Evolutionary conservation across 1,284 basidiomycete species (phyloP), one percentile per base, ranked within the genome.

Genomic region (Boletellus deceptivus): DNA sequence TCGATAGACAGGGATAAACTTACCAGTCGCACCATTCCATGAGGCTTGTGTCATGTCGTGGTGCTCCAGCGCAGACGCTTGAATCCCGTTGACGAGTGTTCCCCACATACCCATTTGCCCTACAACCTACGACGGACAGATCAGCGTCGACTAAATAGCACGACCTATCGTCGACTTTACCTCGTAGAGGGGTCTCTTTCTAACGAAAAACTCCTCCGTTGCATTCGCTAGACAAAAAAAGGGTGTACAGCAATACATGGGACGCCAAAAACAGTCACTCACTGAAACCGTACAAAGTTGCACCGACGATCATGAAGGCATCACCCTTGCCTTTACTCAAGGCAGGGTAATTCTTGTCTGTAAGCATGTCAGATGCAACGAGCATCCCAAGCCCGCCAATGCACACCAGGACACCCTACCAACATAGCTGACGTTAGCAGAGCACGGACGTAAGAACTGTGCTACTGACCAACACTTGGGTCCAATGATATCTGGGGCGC

Each of bases 21-120:
- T 54, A 87, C 85, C 79, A 38, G 79, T 89, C 45, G 70, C 72
- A 27, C 85, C 83, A 56, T 80, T 80, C 91, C 91, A 93, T 2
- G 77, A 79, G 3, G 80, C 82, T 41, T 72, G 69, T 50, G 70
- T 79, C 80, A 88, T 88, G 13, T 55, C 72, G 10, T 77, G 63
- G 68, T 89, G 87, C 68, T 93, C 91, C 34, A 93, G 72, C 0
- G 77, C 79, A 22, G 88, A 80, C 2, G 86, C 84, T 68, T 93
- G 88, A 42, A 85, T 79, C 10, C 84, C 86, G 62, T 86, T 89
- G 68, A 93, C 84, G 51, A 93, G 67, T 55, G 81, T 80, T 27
- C 89, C 91, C 77, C 81, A 93, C 79, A 93, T 82, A 3, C 91
- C 91, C 38, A 93, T 69, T 67, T 90, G 88, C 6, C 90, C 90